These are phyloP conservation scores for Trichophyton equinum DNA, from an alignment of 2,329 filamentous ascomycete genomes.

Conservation along the genomic window DNA sequence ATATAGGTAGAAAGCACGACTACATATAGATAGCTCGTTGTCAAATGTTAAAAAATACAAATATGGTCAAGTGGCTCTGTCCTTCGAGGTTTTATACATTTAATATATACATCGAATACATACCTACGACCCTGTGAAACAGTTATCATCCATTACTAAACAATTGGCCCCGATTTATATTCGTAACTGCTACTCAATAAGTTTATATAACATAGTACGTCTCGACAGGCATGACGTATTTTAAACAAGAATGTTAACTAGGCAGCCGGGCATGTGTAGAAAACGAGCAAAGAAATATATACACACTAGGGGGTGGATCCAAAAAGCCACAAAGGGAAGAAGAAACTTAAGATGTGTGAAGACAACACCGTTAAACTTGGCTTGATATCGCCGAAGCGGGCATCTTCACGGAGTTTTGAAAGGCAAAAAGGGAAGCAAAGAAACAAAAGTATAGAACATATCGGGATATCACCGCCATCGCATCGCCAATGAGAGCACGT, in stretches of 20 bases:
- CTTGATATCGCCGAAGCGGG: background rate
- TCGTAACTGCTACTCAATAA: background rate
- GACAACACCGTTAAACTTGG: background rate
- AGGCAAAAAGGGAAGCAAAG: background rate
- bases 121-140: too few species aligned
- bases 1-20: too few species aligned
- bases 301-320: background rate
- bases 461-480: background rate
- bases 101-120: too few species aligned
- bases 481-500: background rate
- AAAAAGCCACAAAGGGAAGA: background rate
- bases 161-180: background rate
- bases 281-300: background rate
- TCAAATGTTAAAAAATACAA: too few species aligned
- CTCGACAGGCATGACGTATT: background rate
- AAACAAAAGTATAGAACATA: background rate
- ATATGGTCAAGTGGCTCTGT: too few species aligned
- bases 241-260: background rate
- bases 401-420: background rate
- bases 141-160: too few species aligned
- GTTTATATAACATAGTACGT: background rate
- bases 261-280: background rate
- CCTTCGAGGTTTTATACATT: too few species aligned
- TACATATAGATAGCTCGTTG: too few species aligned
- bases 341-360: background rate